Conservation (phyloP, 108 stramenopile species). For the Cylindrotheca closterium region DNA sequence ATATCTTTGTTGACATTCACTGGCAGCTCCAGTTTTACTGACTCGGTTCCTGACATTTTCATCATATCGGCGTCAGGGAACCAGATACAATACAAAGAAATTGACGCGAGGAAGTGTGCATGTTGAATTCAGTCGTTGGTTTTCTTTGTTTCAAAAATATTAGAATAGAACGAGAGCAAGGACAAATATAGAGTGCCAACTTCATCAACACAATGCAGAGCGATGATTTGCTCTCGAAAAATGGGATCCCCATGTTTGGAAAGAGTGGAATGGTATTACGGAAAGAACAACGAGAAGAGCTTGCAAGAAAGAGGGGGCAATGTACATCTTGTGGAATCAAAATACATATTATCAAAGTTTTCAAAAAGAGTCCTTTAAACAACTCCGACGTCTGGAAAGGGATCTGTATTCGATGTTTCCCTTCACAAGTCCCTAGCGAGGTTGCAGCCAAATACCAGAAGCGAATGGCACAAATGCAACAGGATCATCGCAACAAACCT, state of each 20-base stretch:
- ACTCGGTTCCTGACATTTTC: too few species aligned
- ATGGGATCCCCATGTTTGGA: constrained; percentile 35
- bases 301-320: constrained; percentile 29
- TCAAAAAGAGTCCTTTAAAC: constrained; percentile 18
- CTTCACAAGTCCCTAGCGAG: constrained; percentile 11
- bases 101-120: too few species aligned
- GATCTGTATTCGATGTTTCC: constrained; percentile 38
- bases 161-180: too few species aligned
- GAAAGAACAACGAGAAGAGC: constrained; percentile 27
- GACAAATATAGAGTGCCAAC: too few species aligned
- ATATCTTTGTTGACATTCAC: too few species aligned
- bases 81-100: too few species aligned
- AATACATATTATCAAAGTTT: constrained; percentile 28
- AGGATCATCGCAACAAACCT: background rate
- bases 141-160: too few species aligned
- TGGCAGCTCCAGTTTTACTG: too few species aligned
- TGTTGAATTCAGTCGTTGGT: too few species aligned
- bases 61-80: too few species aligned
- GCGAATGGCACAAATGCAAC: constrained; percentile 3
- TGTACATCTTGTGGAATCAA: constrained; percentile 38
- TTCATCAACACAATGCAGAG: background rate
- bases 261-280: constrained; percentile 32
- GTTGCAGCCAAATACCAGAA: constrained; percentile 22
- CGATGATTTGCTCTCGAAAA: constrained; percentile 28
- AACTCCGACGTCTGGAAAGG: constrained; percentile 37